Base-by-base conservation (phyloP, 345 rosid genomes). In the Capsella bursapastoris region DNA sequence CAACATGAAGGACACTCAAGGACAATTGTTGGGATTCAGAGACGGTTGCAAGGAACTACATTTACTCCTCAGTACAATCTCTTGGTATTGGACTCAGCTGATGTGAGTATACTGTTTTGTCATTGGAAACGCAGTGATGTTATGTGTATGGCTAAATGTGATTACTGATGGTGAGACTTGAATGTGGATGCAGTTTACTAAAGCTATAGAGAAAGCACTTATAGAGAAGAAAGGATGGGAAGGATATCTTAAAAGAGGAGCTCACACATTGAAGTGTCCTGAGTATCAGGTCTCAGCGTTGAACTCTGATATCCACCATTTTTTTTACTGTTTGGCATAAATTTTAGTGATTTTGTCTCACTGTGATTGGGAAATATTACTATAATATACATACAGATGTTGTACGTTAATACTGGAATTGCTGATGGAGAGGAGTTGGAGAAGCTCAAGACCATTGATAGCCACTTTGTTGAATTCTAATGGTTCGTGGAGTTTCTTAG, bases 1-100 rank as follows among this genome's bases (percentile, higher is more conserved):
- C 97, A 91, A 75, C 96, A 91, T 53, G 90, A 89, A 59, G 97
- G 95, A 28, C 97, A 89, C 77, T 91, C 95, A 11, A 83, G 93
- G 79, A 87, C 93, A 22, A 83, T 91, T 37, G 76, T 89, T 61
- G 97, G 97, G 62, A 86, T 91, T 75, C 89, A 91, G 73, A 81
- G 60, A 59, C 86, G 74, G 60, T 86, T 81, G 40, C 52, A 59
- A 59, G 82, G 82, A 62, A 72, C 86, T 74, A 61, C 68, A 45
- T 77, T 71, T 48, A 71, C 67, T 48, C 89, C 77, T 64, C 81
- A 75, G 37, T 82, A 74, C 81, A 84, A 53, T 74, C 93, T 91
- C 68, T 76, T 91, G 64, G 85, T 91, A 66, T 70, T 91, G 70
- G 97, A 91, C 72, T 93, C 97, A 35, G 83, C 67, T 68, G 88